Percentiles rank a stretch among this genome's conserved stretches.
phyloP scores from a whole-genome alignment of 108 stramenopile genomes.

The Thalassiosira profunda region DNA sequence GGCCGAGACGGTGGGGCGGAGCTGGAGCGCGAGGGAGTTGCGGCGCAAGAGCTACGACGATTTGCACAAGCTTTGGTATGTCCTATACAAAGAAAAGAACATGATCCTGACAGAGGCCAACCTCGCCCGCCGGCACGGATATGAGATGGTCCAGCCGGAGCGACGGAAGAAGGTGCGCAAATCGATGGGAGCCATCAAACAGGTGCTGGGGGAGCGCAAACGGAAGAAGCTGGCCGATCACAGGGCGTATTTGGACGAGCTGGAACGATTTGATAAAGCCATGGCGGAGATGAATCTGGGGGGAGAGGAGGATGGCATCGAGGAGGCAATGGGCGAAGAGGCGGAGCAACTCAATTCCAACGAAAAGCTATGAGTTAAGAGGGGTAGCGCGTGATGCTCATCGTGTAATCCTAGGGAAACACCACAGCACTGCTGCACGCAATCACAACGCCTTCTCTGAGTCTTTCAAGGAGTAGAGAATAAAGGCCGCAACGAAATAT shows the following conservation, averaged over 20 bases:
- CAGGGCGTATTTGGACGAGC: constrained; percentile 29
- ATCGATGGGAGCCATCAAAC: constrained; percentile 89
- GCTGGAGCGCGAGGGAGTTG: constrained; percentile 82
- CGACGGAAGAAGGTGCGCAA: constrained; percentile 80
- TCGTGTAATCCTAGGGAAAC: not conserved
- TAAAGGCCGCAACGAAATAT: constrained; percentile 28
- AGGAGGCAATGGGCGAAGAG: constrained; percentile 44
- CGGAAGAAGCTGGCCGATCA: constrained; percentile 67
- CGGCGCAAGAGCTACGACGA: constrained; percentile 92
- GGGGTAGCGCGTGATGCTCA: too few species aligned
- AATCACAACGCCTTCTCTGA: not conserved
- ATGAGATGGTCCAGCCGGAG: constrained; percentile 80
- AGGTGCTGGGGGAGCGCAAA: constrained; percentile 90
- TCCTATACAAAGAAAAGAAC: constrained; percentile 94
- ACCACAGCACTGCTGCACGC: not conserved
- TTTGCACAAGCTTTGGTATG: constrained; percentile 92
- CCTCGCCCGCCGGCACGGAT: constrained; percentile 64
- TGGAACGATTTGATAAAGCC: constrained; percentile 33
- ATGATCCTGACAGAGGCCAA: constrained; percentile 90
- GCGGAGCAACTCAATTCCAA: too few species aligned
- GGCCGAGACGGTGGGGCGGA: constrained; percentile 73
- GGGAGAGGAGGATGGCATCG: constrained; percentile 6
- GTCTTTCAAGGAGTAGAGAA: constrained; percentile 24
- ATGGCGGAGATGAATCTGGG: constrained; percentile 18
- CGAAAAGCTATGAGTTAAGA: too few species aligned